Percentiles rank a stretch among this genome's conserved stretches.
Conservation (phyloP, 345 rosid genomes). For the Arabidopsis arenosa region DNA sequence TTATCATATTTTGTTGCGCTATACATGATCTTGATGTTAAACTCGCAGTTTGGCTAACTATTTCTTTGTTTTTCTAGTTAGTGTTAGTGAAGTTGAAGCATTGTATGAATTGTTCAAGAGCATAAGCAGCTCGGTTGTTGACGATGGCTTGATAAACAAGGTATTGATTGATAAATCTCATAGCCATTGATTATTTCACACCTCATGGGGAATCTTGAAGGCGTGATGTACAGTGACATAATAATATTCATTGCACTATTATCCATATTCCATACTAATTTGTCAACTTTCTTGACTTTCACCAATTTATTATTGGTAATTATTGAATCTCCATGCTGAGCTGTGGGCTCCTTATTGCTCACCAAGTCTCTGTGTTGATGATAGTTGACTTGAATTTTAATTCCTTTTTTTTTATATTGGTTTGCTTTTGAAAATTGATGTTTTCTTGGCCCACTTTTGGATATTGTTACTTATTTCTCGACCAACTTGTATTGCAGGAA, state of each 20-base stretch:
- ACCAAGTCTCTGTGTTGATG: slow-evolving; percentile 28
- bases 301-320: slow-evolving; percentile 30
- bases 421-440: slow-evolving; percentile 21
- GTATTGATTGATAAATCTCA: slow-evolving; percentile 47
- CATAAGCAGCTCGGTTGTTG: slow-evolving; percentile 89
- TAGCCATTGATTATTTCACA: not conserved
- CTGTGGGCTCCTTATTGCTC: slow-evolving; percentile 43
- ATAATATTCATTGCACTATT: slow-evolving; percentile 29
- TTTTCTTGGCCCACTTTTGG: slow-evolving; percentile 42
- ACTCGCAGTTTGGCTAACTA: not conserved
- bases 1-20: not conserved
- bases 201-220: slow-evolving; percentile 34
- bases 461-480: slow-evolving; percentile 36
- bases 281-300: slow-evolving; percentile 44
- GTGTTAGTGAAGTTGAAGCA: slow-evolving; percentile 98
- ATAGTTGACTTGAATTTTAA: slow-evolving; percentile 40
- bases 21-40: not conserved
- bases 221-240: slow-evolving; percentile 28
- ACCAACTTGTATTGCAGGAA: slow-evolving; percentile 66
- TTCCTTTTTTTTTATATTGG: not conserved
- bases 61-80: slow-evolving; percentile 56
- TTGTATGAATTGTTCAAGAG: slow-evolving; percentile 88
- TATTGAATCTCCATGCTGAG: slow-evolving; percentile 37
- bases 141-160: slow-evolving; percentile 96
- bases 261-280: not conserved